phyloP scores from a whole-genome alignment of 2,329 filamentous ascomycete species.

The Dactylellina sp. region DNA sequence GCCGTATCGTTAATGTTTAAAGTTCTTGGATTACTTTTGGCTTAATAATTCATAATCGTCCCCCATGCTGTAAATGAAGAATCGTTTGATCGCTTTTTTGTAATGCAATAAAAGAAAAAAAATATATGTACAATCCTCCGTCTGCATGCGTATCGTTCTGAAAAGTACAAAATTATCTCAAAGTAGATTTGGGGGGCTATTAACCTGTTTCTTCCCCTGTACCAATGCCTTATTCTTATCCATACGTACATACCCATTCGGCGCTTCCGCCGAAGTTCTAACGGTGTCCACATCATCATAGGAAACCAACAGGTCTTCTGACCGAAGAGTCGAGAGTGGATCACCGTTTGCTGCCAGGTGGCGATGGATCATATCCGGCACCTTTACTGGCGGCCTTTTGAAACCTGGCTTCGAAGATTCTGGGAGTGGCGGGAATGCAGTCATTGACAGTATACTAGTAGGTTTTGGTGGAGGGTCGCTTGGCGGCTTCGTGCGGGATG shows the following conservation, averaged over 20 bases:
- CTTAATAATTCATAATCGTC: too few relatives aligned
- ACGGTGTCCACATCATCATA: slow-evolving; percentile 22
- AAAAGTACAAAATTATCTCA: too few relatives aligned
- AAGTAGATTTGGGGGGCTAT: slow-evolving; percentile 3
- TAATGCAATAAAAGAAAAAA: too few relatives aligned
- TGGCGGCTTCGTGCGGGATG: background rate
- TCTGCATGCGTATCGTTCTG: too few relatives aligned
- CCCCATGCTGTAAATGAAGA: too few relatives aligned
- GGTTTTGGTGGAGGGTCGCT: background rate
- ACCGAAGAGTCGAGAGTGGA: too few relatives aligned
- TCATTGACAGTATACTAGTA: background rate
- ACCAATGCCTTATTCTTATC: slow-evolving; percentile 27
- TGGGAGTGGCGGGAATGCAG: background rate
- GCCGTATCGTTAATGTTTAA: too few relatives aligned
- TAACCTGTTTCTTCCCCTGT: background rate
- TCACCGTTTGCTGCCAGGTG: background rate
- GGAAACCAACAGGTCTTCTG: slow-evolving; percentile 13
- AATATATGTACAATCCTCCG: too few relatives aligned
- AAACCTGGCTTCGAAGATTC: background rate
- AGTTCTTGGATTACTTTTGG: too few relatives aligned
- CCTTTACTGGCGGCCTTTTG: slow-evolving; percentile 2
- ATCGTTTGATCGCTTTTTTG: too few relatives aligned
- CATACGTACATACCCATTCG: slow-evolving; percentile 6
- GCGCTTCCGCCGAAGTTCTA: slow-evolving; percentile 7
- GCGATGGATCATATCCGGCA: slow-evolving; percentile 4